phyloP scores from a whole-genome alignment of 768 basidiomycete species.

The Hebeloma cylindrosporum region DNA sequence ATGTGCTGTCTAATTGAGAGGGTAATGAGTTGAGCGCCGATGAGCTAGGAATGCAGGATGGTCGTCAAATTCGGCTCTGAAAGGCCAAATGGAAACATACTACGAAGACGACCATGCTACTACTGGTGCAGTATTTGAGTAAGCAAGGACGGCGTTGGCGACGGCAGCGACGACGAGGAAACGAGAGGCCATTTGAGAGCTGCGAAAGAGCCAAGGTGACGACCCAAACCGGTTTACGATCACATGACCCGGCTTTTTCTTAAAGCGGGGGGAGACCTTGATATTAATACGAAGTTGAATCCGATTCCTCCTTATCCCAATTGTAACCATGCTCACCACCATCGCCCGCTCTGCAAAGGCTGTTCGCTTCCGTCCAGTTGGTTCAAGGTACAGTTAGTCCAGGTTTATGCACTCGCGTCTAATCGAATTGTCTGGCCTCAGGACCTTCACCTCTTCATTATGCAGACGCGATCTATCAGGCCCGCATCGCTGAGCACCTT shows the following conservation, averaged over 20 bases:
- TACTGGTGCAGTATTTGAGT: conserved; percentile 61
- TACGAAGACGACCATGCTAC: conserved; percentile 71
- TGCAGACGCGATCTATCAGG: conserved; percentile 21
- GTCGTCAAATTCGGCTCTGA: neutral
- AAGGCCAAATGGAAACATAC: conserved; percentile 32
- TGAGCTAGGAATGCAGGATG: conserved; percentile 39
- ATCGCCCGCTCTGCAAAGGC: conserved; percentile 22
- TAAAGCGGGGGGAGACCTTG: conserved; percentile 29
- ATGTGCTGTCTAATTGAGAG: conserved; percentile 26
- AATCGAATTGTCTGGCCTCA: conserved; percentile 17
- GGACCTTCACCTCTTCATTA: conserved; percentile 39
- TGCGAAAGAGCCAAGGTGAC: conserved; percentile 10
- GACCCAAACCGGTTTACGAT: conserved; percentile 7
- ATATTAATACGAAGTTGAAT: conserved; percentile 3
- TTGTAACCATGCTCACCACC: conserved; percentile 25
- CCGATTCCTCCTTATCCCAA: conserved; percentile 3
- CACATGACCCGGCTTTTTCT: conserved; percentile 23
- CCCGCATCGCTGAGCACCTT: conserved; percentile 74
- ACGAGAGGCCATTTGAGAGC: conserved; percentile 40
- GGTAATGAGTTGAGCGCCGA: conserved; percentile 44
- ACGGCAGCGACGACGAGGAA: conserved; percentile 45
- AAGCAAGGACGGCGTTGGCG: conserved; percentile 51
- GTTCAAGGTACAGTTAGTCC: conserved; percentile 13
- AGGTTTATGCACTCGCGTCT: neutral
- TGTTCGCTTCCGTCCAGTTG: conserved; percentile 13